A percentile compares a stretch with the other conserved stretches of the same genome.
phyloP scores from a whole-genome alignment of 345 rosid species.

The Theobroma cacao region DNA sequence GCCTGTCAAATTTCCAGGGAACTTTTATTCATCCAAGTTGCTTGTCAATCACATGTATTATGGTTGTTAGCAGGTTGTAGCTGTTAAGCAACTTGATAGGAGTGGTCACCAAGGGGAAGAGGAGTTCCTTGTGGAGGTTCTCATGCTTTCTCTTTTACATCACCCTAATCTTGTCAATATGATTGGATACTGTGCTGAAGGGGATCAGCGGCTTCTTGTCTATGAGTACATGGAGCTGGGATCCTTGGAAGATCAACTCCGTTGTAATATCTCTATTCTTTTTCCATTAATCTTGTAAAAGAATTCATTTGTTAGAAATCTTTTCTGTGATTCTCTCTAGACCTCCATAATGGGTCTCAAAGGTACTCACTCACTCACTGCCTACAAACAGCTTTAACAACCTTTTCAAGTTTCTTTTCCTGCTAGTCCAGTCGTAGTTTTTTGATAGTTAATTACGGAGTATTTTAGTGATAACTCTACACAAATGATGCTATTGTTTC shows the following conservation, averaged over 20 bases:
- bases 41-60: neutral
- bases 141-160: constrained; percentile 71
- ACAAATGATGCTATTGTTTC: too few relatives aligned
- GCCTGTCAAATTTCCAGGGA: neutral
- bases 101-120: constrained; percentile 72
- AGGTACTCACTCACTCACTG: neutral
- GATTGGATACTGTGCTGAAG: constrained; percentile 77
- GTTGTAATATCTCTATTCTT: constrained; percentile 31
- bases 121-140: constrained; percentile 82
- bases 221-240: constrained; percentile 68
- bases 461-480: too few relatives aligned
- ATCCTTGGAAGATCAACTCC: constrained; percentile 70
- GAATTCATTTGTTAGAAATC: neutral
- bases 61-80: constrained; percentile 46
- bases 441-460: neutral
- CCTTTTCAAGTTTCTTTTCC: neutral
- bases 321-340: neutral
- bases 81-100: constrained; percentile 64
- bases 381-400: neutral
- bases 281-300: neutral
- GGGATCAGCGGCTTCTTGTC: constrained; percentile 71
- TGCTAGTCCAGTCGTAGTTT: neutral
- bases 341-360: neutral
- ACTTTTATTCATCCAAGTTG: neutral
- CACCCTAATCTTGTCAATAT: constrained; percentile 70